phyloP scores from a whole-genome alignment of 768 basidiomycete genomes.

The Udeniomyces megalosporus region DNA sequence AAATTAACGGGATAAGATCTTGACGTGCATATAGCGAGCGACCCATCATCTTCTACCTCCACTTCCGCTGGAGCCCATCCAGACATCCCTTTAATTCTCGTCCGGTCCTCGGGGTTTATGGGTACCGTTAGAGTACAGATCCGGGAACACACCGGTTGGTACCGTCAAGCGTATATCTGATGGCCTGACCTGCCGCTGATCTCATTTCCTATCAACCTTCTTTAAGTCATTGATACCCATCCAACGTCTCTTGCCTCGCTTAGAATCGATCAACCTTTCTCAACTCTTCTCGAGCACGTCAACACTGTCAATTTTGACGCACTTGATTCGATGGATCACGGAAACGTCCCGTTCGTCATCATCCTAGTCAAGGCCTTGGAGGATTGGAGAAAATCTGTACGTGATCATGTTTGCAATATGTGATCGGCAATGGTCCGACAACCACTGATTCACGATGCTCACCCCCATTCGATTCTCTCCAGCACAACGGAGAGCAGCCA shows the following conservation, averaged over 20 bases:
- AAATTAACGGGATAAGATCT: no score
- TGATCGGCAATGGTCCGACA: background rate
- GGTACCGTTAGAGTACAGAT: conserved; percentile 79
- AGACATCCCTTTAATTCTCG: conserved; percentile 48
- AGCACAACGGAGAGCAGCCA: conserved; percentile 54
- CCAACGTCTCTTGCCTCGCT: conserved; percentile 49
- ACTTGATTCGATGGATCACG: conserved; percentile 78
- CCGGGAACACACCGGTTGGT: conserved; percentile 66
- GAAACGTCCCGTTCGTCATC: conserved; percentile 76
- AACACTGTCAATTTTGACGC: conserved; percentile 50
- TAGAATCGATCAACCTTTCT: conserved; percentile 79
- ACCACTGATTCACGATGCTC: no score
- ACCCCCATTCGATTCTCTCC: background rate
- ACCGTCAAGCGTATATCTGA: background rate
- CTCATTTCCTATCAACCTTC: background rate
- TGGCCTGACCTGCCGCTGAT: background rate
- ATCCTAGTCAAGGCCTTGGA: conserved; percentile 70
- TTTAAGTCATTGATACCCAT: conserved; percentile 70
- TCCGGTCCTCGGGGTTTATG: conserved; percentile 75
- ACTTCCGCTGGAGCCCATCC: conserved; percentile 32
- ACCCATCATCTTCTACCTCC: conserved; percentile 29
- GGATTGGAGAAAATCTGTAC: conserved; percentile 61
- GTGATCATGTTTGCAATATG: conserved; percentile 23
- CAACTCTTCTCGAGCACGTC: conserved; percentile 57
- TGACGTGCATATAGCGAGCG: conserved; percentile 4